Base-by-base conservation (phyloP, 106 monocot genomes). In the Dactylorhiza incarnata region DNA sequence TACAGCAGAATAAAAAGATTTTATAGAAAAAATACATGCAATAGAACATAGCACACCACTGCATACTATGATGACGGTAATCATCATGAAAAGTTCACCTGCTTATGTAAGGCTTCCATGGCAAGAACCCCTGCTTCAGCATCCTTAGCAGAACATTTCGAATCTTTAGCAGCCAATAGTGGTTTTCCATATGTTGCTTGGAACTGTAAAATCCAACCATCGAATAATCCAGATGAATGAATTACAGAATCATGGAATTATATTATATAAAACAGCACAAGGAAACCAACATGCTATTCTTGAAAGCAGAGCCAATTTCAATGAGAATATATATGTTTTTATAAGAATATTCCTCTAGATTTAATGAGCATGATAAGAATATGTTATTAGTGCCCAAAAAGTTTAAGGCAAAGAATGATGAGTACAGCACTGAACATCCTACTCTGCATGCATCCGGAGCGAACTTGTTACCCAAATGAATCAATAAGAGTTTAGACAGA, bases 121-220 rank as follows among this genome's bases (percentile, higher is more conserved):
- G 97, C 97, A 86, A 97, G 97, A 80, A 85, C 84, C 45, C 97
- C 97, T 65, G 97, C 97, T 94, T 97, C 97, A 78, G 97, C 91
- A 84, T 97, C 97, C 81, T 91, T 97, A 14, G 97, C 83, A 77
- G 97, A 97, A 71, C 91, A 94, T 83, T 97, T 97, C 26, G 97
- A 80, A 88, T 97, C 94, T 78, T 87, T 97, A 45, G 93, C 85
- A 22, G 89, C 94, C 63, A 86, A 20, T 49, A 97, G 74, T 75
- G 97, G 97, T 80, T 97, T 97, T 65, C 97, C 97, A 85, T 94
- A 97, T 7, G 89, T 91, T 23, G 94, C 84, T 81, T 97, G 94
- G 69, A 97, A 97, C 97, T 96, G 82, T 53, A 86, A 5, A 81
- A 81, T 43, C 15, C 17, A 81, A 19, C 62, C 69, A 69, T 24